Evolutionary conservation across 2,329 filamentous ascomycete genomes (phyloP), one percentile per base, ranked within the genome.

Genomic region (Phoma sp.): DNA sequence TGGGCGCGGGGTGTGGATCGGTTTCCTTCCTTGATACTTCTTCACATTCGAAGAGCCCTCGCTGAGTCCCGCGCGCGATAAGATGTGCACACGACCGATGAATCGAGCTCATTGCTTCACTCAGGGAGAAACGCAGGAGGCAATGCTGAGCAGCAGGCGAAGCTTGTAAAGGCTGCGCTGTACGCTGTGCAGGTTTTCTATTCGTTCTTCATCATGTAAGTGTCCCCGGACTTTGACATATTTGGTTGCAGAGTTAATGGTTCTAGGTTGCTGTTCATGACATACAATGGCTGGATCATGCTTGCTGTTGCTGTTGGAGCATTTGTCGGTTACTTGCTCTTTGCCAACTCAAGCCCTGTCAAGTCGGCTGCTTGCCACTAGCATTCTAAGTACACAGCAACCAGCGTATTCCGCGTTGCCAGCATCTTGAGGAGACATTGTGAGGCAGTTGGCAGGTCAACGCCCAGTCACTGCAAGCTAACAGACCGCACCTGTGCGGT

Each of bases 211-310:
- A 93, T 99, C 74, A 99, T 99, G 95, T 97, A 75, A 87, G 93
- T 33, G 2, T 29, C 6, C 5, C 5, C 2, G 17, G 7, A 11
- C 17, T 17, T 4, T 5, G 10, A 5, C 32, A 15, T 3, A n/a
- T 3, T 23, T 18, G 34, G 12, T 15, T 34, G 10, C 4, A 28
- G 45, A 32, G 33, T 50, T 68, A 50, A 71, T 60, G 47, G 40
- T 37, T 48, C n/a, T 55, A 98, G 93, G 95, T 82, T 99, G 57
- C 79, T 99, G 18, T 99, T 99, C 78, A 99, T 99, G 95, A 99
- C 95, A n/a, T 99, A 99, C 79, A 99, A 99, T 69, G 95, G 95
- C 51, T 96, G 91, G 88, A 87, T 99, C 64, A 99, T 99, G 95
- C 77, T 96, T 62, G 85, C 93, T 3, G 93, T 98, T 14, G 90